These are phyloP conservation scores for Vaccinium darrowii DNA, from an alignment of 148 eudicot species.

Conservation along the genomic window DNA sequence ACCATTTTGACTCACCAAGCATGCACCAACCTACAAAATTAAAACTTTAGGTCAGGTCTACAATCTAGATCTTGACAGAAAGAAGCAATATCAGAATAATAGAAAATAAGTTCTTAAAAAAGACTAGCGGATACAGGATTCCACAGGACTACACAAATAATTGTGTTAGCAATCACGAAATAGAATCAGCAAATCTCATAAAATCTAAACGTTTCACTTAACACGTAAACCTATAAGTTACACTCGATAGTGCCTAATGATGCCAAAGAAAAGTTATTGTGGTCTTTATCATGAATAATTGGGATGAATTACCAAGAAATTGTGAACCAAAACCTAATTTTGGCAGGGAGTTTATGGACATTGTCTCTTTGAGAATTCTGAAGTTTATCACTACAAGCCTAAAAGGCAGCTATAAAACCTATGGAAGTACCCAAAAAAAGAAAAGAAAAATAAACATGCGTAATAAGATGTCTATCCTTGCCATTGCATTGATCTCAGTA, in stretches of 20 bases:
- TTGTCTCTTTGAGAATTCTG: neutral
- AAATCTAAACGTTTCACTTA: neutral
- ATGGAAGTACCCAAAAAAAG: neutral
- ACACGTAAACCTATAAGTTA: neutral
- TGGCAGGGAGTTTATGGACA: neutral
- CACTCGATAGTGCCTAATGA: neutral
- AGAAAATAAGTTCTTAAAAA: neutral
- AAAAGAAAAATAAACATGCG: neutral
- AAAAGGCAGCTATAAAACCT: neutral
- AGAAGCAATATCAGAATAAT: neutral
- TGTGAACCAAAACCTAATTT: neutral
- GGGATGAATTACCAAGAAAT: neutral
- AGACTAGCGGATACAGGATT: neutral
- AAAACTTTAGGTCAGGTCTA: neutral
- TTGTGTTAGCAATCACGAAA: neutral
- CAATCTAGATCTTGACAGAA: neutral
- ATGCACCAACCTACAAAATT: slow-evolving; percentile 67
- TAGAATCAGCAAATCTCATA: neutral
- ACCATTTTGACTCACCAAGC: slow-evolving; percentile 75
- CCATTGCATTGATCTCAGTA: neutral
- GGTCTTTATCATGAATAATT: neutral
- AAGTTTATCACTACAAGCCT: neutral
- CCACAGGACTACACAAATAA: neutral
- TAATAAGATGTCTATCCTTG: neutral
- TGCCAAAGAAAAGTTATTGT: neutral